Evolutionary conservation across 805 yeast genomes (phyloP), one percentile per base, ranked within the genome.

Genomic region (Nakazawaea molendinolei): DNA sequence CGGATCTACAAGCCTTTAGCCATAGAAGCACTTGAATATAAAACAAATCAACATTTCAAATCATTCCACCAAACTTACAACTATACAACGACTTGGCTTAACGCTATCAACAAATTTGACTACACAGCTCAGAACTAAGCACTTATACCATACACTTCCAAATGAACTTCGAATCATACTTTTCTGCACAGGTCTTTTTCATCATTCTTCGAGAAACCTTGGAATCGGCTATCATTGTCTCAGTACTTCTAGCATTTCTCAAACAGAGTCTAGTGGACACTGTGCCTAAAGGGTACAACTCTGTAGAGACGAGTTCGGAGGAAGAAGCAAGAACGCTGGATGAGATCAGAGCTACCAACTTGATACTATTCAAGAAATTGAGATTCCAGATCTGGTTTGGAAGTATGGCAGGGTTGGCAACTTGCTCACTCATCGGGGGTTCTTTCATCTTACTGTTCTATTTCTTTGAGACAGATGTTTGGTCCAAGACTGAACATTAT

Each of bases 161-260:
- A n/a, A n/a, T n/a, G n/a, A n/a, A n/a, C n/a, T n/a, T n/a, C n/a
- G n/a, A n/a, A n/a, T n/a, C n/a, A n/a, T n/a, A n/a, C 34, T 67
- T 67, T 44, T 67, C 73, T 18, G 52, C 62, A 33, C 72, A 67
- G 51, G 65, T 63, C 25, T 67, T 67, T 45, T 58, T 67, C 36
- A 67, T 67, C 20, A 64, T 67, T 18, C 52, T 67, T 22, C 50
- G 74, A 38, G 74, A 67, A 44, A 66, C 73, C 1, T 44, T 67
- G 34, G 74, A 67, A 41, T 61, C 63, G 43, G 71, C 71, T 6
- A 67, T 67, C 41, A 66, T 67, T 36, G 58, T 67, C 13, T 65
- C 71, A n/a, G 74, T 67, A 16, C 52, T 67, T 17, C 52, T 67
- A 15, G 63, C 71, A 9, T 67, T 67, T 46, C 52, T 67, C 41